Percentiles rank a stretch among this genome's conserved stretches.
phyloP scores from a whole-genome alignment of 441 rosid species.

The Syzygium syzygioides region DNA sequence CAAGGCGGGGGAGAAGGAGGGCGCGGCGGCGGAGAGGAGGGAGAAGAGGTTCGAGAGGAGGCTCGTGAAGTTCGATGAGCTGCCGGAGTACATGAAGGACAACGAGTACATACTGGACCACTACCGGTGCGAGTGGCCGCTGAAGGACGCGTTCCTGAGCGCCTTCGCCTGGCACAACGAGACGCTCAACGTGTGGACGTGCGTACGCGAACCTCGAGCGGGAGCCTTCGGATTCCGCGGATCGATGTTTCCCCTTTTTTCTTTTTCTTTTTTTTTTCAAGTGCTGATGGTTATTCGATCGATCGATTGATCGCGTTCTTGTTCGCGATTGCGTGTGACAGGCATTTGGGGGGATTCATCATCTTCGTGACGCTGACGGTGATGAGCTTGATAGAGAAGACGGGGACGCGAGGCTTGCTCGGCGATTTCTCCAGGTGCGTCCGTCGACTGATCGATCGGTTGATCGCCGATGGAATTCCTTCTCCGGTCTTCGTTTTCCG shows the following conservation, averaged over 20 bases:
- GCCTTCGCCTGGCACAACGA: constrained; percentile 84
- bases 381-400: constrained; percentile 48
- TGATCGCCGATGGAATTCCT: not conserved
- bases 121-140: constrained; percentile 86
- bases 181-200: constrained; percentile 90
- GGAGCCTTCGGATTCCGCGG: not conserved
- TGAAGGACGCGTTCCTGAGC: constrained; percentile 60
- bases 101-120: constrained; percentile 79
- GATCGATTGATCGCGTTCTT: not conserved
- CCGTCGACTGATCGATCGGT: not conserved
- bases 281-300: not conserved
- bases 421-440: constrained; percentile 33
- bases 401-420: constrained; percentile 41
- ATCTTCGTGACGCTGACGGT: constrained; percentile 51
- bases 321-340: not conserved
- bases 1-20: not conserved
- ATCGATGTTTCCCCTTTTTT: not conserved
- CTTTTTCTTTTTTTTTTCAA: not conserved
- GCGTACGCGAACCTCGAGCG: constrained; percentile 8
- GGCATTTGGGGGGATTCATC: constrained; percentile 72
- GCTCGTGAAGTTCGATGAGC: constrained; percentile 56
- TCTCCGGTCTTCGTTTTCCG: constrained; percentile 3
- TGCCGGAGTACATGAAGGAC: constrained; percentile 75
- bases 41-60: constrained; percentile 23
- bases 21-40: not conserved